Evolutionary conservation across 2,329 filamentous ascomycete species (phyloP).

Genomic region (Beauveria rudraprayagi): DNA sequence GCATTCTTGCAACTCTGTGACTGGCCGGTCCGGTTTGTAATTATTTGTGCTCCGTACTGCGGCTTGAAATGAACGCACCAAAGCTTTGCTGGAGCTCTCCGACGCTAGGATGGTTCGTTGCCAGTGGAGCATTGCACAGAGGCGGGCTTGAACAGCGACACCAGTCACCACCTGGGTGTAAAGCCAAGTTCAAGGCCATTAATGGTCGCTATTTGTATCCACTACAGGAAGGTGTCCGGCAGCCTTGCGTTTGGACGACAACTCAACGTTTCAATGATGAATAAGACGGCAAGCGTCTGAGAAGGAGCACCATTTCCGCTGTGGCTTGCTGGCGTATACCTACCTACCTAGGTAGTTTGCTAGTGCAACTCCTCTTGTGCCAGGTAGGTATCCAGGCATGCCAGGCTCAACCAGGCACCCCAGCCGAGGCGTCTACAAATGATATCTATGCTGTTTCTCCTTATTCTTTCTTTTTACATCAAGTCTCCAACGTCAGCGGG

Average conservation of each 20-base stretch:
- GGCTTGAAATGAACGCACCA: not conserved
- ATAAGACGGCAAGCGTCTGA: not conserved
- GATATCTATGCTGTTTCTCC: not conserved
- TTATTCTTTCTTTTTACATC: not conserved
- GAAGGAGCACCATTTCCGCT: not conserved
- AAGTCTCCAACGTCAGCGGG: not conserved
- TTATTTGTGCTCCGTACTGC: not conserved
- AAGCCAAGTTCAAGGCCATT: not conserved
- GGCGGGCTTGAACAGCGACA: not conserved
- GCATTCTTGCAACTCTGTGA: not conserved
- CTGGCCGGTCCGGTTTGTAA: not conserved
- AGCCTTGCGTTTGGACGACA: not conserved
- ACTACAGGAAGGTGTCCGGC: not conserved
- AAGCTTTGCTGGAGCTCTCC: not conserved
- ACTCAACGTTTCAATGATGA: not conserved
- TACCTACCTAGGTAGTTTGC: no score
- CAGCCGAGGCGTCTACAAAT: not conserved
- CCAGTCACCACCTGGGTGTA: constrained; percentile 2
- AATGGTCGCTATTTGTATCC: not conserved
- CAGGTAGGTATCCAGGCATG: not conserved
- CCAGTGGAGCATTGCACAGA: not conserved
- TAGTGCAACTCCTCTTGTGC: no score
- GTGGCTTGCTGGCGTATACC: not conserved
- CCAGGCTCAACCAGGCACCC: not conserved
- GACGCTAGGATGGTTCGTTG: not conserved